These are phyloP conservation scores for Theileria annulata DNA, from an alignment of 169 alveolate genomes.

Conservation along the genomic window DNA sequence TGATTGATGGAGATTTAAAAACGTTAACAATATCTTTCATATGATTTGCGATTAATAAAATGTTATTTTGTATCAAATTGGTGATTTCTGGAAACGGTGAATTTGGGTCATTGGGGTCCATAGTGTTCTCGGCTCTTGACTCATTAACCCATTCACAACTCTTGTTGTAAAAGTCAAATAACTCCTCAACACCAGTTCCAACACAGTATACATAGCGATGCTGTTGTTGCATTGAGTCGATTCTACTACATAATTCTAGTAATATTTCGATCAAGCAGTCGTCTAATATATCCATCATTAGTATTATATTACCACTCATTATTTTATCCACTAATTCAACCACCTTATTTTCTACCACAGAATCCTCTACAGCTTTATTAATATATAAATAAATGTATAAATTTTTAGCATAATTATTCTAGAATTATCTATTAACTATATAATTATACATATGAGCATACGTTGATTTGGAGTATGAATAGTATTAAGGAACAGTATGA, in stretches of 20 bases:
- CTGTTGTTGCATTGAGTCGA: background rate
- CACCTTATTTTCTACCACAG: background rate
- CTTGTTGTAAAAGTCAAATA: constrained; percentile 45
- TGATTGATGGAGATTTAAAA: constrained; percentile 42
- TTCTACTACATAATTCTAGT: background rate
- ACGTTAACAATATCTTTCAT: constrained; percentile 37
- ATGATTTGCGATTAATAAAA: constrained; percentile 27
- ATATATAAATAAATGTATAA: background rate
- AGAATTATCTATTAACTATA: no score
- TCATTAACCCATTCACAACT: constrained; percentile 60
- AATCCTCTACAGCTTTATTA: background rate
- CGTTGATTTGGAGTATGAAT: background rate
- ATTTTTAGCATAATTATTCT: no score
- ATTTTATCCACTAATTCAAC: background rate
- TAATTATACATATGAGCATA: no score
- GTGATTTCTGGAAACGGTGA: constrained; percentile 29
- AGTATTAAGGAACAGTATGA: background rate
- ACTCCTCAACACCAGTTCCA: constrained; percentile 48
- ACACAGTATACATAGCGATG: constrained; percentile 31
- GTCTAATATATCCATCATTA: constrained; percentile 35
- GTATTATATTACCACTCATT: background rate
- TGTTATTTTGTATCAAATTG: constrained; percentile 31
- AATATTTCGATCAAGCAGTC: constrained; percentile 35
- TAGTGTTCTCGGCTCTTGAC: constrained; percentile 30
- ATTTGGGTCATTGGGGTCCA: constrained; percentile 52